Conservation (phyloP, 2,329 filamentous ascomycete species). For the Proliferodiscus dingleyae region DNA sequence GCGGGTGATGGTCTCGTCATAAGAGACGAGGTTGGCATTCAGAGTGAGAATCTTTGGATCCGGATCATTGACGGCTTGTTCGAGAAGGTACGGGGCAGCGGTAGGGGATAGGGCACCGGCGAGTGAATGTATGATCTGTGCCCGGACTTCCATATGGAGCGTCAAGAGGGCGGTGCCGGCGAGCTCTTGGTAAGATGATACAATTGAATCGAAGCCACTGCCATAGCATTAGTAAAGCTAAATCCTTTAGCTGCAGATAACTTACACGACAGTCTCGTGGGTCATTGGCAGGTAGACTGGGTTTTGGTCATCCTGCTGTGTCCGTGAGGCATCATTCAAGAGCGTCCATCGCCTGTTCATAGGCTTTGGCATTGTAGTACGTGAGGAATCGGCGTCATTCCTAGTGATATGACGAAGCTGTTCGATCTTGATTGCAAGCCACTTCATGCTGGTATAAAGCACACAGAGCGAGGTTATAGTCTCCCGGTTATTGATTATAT, state of each 20-base stretch:
- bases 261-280: conserved; percentile 73
- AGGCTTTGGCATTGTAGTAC: conserved; percentile 30
- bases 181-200: conserved; percentile 77
- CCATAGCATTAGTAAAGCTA: conserved; percentile 6
- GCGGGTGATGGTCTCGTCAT: conserved; percentile 74
- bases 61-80: conserved; percentile 70
- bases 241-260: conserved; percentile 14
- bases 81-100: conserved; percentile 57
- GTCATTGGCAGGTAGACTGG: conserved; percentile 85
- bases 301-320: conserved; percentile 54
- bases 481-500: conserved; percentile 87
- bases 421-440: conserved; percentile 81
- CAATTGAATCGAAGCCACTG: conserved; percentile 80
- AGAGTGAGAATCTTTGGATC: conserved; percentile 77
- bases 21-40: conserved; percentile 77
- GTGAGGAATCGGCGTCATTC: conserved; percentile 62
- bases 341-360: conserved; percentile 75
- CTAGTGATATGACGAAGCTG: conserved; percentile 77
- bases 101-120: conserved; percentile 55
- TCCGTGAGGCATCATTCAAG: conserved; percentile 58
- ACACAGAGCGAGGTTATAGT: conserved; percentile 79
- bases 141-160: conserved; percentile 82
- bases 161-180: conserved; percentile 75
- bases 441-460: conserved; percentile 96
- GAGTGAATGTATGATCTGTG: conserved; percentile 78